Percentiles rank a stretch among this genome's conserved stretches.
These are phyloP conservation scores for Paraleonurus japonicus DNA, from an alignment of 257 asterid genomes.

Conservation along the genomic window DNA sequence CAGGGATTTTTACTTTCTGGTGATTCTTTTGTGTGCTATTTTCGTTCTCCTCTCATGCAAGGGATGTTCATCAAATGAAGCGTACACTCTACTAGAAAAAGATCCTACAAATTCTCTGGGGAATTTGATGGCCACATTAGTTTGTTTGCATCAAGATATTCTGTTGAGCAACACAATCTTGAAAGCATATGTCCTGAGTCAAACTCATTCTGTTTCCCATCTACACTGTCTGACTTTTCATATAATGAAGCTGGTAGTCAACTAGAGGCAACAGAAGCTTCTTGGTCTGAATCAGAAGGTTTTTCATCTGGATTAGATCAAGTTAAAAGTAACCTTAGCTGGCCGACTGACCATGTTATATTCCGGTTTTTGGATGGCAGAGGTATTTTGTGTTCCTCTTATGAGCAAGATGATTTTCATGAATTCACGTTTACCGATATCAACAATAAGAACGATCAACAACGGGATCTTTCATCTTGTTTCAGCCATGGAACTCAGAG, in stretches of 20 bases:
- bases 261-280: conserved; percentile 21
- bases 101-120: conserved; percentile 24
- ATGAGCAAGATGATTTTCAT: conserved; percentile 34
- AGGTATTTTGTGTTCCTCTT: conserved; percentile 50
- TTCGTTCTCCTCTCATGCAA: conserved; percentile 28
- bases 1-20: conserved; percentile 27
- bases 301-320: conserved; percentile 33
- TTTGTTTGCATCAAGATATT: conserved; percentile 28
- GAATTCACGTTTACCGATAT: conserved; percentile 25
- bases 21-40: conserved; percentile 28
- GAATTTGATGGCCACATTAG: conserved; percentile 30
- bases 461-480: conserved; percentile 38
- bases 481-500: conserved; percentile 20
- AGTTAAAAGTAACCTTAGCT: conserved; percentile 35
- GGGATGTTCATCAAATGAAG: conserved; percentile 31
- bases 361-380: conserved; percentile 52
- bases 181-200: conserved; percentile 47
- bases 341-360: conserved; percentile 39
- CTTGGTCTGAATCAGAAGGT: conserved; percentile 25
- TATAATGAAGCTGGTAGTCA: conserved; percentile 25
- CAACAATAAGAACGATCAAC: conserved; percentile 20
- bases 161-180: conserved; percentile 26
- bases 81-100: conserved; percentile 27
- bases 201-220: conserved; percentile 61
- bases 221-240: conserved; percentile 51